A percentile compares a stretch with the other conserved stretches of the same genome.
Evolutionary conservation across 768 basidiomycete species (phyloP).

Genomic region (Naganishia vishniacii): DNA sequence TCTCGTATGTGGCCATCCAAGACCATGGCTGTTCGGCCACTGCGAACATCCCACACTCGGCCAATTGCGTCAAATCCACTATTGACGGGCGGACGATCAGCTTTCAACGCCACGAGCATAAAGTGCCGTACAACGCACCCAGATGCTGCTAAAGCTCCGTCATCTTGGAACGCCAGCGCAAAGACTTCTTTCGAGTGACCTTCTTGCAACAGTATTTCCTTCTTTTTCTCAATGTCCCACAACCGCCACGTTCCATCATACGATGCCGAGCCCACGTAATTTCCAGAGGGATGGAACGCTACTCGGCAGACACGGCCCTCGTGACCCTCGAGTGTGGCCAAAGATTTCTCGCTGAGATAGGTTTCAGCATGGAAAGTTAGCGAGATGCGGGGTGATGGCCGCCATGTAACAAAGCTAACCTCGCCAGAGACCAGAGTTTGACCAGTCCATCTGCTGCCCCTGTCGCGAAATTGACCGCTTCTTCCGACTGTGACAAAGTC

Average conservation of each 20-base stretch:
- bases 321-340: slow-evolving; percentile 84
- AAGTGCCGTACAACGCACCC: slow-evolving; percentile 65
- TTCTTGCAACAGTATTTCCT: slow-evolving; percentile 83
- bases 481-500: slow-evolving; percentile 62
- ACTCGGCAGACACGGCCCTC: slow-evolving; percentile 85
- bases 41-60: slow-evolving; percentile 92
- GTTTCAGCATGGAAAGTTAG: background rate
- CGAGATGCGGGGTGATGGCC: no score
- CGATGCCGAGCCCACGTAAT: slow-evolving; percentile 87
- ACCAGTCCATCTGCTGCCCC: slow-evolving; percentile 82
- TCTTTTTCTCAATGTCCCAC: slow-evolving; percentile 81
- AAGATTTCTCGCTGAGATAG: slow-evolving; percentile 64
- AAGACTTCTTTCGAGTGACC: slow-evolving; percentile 98
- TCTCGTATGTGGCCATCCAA: slow-evolving; percentile 93
- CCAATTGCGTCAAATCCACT: slow-evolving; percentile 96
- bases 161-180: slow-evolving; percentile 88
- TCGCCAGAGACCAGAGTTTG: slow-evolving; percentile 80
- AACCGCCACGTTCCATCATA: slow-evolving; percentile 97
- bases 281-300: slow-evolving; percentile 91
- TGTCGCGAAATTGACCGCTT: slow-evolving; percentile 75
- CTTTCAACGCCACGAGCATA: no score
- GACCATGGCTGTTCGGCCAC: slow-evolving; percentile 94
- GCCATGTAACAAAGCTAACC: slow-evolving; percentile 58
- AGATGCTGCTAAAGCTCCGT: slow-evolving; percentile 85
- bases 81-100: no score